Evolutionary conservation across 2,329 filamentous ascomycete genomes (phyloP).

Genomic region (Didymellaceae sp.): DNA sequence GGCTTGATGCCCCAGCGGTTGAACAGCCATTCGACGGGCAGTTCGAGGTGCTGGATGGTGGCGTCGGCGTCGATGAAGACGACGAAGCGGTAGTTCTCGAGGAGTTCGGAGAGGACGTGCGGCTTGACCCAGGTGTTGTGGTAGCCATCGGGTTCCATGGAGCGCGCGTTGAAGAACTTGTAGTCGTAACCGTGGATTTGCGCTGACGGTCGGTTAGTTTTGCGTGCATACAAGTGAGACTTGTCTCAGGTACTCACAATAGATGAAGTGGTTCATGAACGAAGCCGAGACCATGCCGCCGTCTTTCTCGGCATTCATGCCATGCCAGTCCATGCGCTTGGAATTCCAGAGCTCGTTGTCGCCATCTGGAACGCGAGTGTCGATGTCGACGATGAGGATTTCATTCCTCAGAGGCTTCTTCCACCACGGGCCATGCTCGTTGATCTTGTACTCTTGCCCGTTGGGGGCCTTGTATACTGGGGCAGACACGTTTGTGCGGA

Average conservation of each 20-base stretch:
- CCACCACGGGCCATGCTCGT: constrained; percentile 32
- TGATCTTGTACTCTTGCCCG: constrained; percentile 18
- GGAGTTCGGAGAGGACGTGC: constrained; percentile 47
- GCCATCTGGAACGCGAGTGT: constrained; percentile 33
- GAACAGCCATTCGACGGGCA: constrained; percentile 58
- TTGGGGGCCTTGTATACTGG: constrained; percentile 18
- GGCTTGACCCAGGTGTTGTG: constrained; percentile 55
- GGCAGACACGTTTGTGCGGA: constrained; percentile 18
- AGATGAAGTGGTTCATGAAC: constrained; percentile 51
- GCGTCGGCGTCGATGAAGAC: constrained; percentile 57
- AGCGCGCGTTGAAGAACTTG: constrained; percentile 50
- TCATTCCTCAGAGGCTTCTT: constrained; percentile 29
- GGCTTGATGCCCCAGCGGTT: constrained; percentile 54
- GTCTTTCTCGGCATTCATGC: constrained; percentile 26
- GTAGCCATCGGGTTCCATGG: constrained; percentile 39
- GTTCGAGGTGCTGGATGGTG: constrained; percentile 50
- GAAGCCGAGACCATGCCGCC: constrained; percentile 46
- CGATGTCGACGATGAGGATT: constrained; percentile 41
- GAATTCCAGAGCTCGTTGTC: constrained; percentile 32
- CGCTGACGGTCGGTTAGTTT: constrained; percentile 21
- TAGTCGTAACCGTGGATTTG: constrained; percentile 54
- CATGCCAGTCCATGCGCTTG: constrained; percentile 31
- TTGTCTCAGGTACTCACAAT: constrained; percentile 27
- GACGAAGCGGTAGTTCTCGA: constrained; percentile 53
- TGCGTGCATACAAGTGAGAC: constrained; percentile 19